phyloP scores from a whole-genome alignment of 108 stramenopile species.

The Seminavis robusta region DNA sequence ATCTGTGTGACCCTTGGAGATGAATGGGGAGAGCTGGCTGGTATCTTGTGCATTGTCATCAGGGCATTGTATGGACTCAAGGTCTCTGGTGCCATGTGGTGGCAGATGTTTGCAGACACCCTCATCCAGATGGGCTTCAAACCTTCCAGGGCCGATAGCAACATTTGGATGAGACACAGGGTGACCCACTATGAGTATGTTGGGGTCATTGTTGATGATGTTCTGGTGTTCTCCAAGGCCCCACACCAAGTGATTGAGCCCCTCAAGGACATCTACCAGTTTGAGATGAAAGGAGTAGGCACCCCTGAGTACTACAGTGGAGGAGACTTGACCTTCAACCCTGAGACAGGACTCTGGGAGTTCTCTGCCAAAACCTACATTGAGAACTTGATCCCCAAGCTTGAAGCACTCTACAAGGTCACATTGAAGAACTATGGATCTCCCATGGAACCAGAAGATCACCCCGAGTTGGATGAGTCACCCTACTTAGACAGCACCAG shows the following conservation, averaged over 20 bases:
- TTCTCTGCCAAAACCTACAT: too few species aligned
- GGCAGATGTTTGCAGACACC: background rate
- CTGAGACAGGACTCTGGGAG: too few species aligned
- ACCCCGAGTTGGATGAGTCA: too few species aligned
- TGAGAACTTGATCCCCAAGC: too few species aligned
- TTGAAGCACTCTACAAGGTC: too few species aligned
- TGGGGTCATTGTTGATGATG: background rate
- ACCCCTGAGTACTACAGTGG: background rate
- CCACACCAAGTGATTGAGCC: background rate
- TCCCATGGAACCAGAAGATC: too few species aligned
- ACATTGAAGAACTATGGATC: too few species aligned
- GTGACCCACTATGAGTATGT: background rate
- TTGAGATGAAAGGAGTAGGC: too few species aligned
- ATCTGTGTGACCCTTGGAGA: slow-evolving; percentile 12
- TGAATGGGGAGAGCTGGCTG: slow-evolving; percentile 8
- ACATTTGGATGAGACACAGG: slow-evolving; percentile 9
- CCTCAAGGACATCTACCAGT: slow-evolving; percentile 1
- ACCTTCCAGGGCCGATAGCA: slow-evolving; percentile 4
- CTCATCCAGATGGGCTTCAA: slow-evolving; percentile 6
- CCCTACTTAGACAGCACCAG: too few species aligned
- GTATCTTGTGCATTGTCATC: slow-evolving; percentile 1
- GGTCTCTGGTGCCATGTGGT: slow-evolving; percentile 1
- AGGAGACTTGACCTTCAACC: too few species aligned
- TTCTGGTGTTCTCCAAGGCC: background rate
- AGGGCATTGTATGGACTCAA: slow-evolving; percentile 19